Percentiles rank a stretch among this genome's conserved stretches.
Conservation (phyloP, 2,329 filamentous ascomycete species). For the Colletotrichum karsti region DNA sequence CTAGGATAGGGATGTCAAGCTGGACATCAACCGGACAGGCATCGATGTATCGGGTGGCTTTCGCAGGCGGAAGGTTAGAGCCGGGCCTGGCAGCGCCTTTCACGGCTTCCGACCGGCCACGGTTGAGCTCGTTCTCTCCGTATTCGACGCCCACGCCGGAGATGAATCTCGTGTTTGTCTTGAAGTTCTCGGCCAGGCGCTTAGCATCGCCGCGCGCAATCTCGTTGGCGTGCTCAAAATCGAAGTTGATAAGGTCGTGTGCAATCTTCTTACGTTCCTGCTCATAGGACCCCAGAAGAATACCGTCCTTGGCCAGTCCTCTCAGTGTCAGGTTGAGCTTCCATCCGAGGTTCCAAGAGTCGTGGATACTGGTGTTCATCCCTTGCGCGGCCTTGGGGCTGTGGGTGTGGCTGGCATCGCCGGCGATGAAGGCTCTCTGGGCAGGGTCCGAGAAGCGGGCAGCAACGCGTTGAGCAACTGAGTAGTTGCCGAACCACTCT, state of each 20-base stretch:
- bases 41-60: slow-evolving; percentile 77
- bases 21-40: slow-evolving; percentile 81
- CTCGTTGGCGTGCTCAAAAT: slow-evolving; percentile 60
- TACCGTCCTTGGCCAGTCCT: slow-evolving; percentile 58
- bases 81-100: slow-evolving; percentile 60
- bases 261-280: slow-evolving; percentile 58
- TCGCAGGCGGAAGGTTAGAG: slow-evolving; percentile 70
- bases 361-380: slow-evolving; percentile 69
- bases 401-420: slow-evolving; percentile 77
- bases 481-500: slow-evolving; percentile 78
- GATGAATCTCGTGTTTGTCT: slow-evolving; percentile 76
- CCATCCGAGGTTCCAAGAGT: slow-evolving; percentile 68
- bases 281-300: slow-evolving; percentile 59
- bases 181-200: slow-evolving; percentile 73
- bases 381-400: slow-evolving; percentile 77
- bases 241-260: slow-evolving; percentile 61
- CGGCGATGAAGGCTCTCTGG: slow-evolving; percentile 68
- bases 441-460: slow-evolving; percentile 72
- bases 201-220: slow-evolving; percentile 68
- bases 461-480: slow-evolving; percentile 75
- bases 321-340: slow-evolving; percentile 61
- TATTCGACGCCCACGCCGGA: slow-evolving; percentile 75
- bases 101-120: slow-evolving; percentile 45
- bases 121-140: slow-evolving; percentile 59
- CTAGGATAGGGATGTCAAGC: slow-evolving; percentile 78